Evolutionary conservation across 805 yeast species (phyloP), one percentile per base, ranked within the genome.

Genomic region (Candida berthetii): DNA sequence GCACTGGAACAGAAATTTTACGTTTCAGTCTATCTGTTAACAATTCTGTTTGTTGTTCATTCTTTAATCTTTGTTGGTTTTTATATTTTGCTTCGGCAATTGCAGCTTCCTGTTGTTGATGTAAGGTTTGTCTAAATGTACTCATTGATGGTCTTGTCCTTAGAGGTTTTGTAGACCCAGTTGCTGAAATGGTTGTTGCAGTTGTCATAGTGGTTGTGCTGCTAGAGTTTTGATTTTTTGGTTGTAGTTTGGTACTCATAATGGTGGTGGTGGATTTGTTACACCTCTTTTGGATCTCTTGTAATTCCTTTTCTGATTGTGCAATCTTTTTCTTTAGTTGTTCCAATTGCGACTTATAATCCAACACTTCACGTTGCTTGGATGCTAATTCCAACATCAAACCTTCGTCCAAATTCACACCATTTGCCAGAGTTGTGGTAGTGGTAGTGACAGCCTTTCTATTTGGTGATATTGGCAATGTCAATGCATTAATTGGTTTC

Each of bases 331-430:
- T 52, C 44, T 64, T 61, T 27, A 64, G 48, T 7, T 42, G 32
- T 13, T 64, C 62, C 40, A 67, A 53, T 28, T 65, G 65, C n/a
- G 64, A 58, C 49, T 71, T 73, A 42, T 75, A 53, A 38, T 77
- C 82, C 15, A 67, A 46, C 8, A 79, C 68, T 42, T 69, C 69
- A 44, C 80, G 66, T 50, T 78, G 82, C 51, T 80, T 79, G 2
- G 69, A 50, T 0, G 84, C 78, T 39, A 72, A 48, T 35, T 58
- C 55, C 40, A 57, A 66, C 31, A 73, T 50, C 15, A 72, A 14
- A 4, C 45, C 38, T 11, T 50, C 52, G 20, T 52, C 44, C 13
- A 40, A 16, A 19, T 19, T 33, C 3, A 19, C 36, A 13, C 31
- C 25, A 9, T 14, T 33, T 8, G 11, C 9, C 4, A 7, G 7